These are phyloP conservation scores for Lippia alba DNA, from an alignment of 305 asterid species.

Conservation along the genomic window DNA sequence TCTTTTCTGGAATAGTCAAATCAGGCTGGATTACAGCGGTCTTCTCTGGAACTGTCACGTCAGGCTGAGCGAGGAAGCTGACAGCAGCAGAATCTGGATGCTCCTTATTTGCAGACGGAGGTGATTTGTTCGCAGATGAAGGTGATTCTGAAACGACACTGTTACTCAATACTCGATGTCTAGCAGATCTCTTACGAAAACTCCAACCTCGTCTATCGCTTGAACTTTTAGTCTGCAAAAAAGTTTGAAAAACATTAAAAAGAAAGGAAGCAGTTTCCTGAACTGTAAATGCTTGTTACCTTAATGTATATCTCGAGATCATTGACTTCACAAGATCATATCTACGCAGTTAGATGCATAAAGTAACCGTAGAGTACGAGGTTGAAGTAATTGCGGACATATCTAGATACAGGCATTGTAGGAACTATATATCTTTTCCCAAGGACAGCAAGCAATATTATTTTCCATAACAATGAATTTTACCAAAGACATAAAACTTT, in stretches of 20 bases:
- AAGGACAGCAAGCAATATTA: not conserved
- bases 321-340: constrained; percentile 26
- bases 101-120: constrained; percentile 66
- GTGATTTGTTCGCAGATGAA: constrained; percentile 58
- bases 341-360: constrained; percentile 13
- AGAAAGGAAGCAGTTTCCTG: not conserved
- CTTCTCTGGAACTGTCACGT: constrained; percentile 52
- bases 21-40: constrained; percentile 52
- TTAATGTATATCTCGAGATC: not conserved
- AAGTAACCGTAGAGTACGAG: not conserved
- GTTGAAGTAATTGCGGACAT: not conserved
- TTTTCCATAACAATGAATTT: not conserved
- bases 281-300: constrained; percentile 19
- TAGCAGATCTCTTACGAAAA: constrained; percentile 85
- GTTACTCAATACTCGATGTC: constrained; percentile 82
- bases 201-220: constrained; percentile 91
- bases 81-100: constrained; percentile 57
- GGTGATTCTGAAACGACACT: constrained; percentile 64
- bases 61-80: constrained; percentile 36
- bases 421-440: not conserved
- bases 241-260: constrained; percentile 31
- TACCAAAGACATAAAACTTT: not conserved
- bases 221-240: constrained; percentile 67
- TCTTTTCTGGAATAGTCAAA: constrained; percentile 54
- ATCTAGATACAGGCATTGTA: not conserved